phyloP scores from a whole-genome alignment of 345 rosid genomes.

The Eucalyptus camaldulensis region DNA sequence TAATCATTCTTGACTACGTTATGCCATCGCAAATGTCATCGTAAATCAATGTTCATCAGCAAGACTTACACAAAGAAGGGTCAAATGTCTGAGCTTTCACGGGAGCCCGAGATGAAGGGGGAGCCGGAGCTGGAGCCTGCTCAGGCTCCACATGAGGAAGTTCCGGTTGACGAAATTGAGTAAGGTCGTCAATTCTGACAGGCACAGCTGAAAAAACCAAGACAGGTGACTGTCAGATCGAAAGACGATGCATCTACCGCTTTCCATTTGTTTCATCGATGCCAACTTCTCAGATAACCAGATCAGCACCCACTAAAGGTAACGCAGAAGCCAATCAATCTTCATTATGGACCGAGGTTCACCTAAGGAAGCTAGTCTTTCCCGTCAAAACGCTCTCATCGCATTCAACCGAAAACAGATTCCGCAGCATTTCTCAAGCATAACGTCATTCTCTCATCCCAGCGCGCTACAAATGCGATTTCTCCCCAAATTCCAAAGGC shows the following conservation, averaged over 20 bases:
- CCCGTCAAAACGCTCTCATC: background rate
- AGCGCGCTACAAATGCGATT: background rate
- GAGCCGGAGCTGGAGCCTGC: background rate
- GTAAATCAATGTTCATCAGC: background rate
- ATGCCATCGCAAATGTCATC: background rate
- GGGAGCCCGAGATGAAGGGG: background rate
- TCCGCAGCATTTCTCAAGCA: background rate
- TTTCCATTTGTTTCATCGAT: background rate
- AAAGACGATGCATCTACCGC: background rate
- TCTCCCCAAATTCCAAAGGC: background rate
- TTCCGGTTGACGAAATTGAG: background rate
- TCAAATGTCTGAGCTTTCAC: background rate
- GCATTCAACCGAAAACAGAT: background rate
- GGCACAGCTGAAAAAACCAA: background rate
- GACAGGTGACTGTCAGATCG: background rate
- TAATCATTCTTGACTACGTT: background rate
- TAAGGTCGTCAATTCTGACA: background rate
- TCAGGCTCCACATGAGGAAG: background rate
- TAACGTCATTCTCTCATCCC: background rate
- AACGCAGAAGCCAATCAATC: background rate
- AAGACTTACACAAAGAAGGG: background rate
- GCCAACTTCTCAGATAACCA: background rate
- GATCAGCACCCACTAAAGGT: background rate
- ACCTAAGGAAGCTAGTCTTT: background rate
- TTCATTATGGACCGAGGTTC: background rate